These are phyloP conservation scores for Podospora fimiseda DNA, from an alignment of 495 filamentous ascomycete genomes.

Conservation along the genomic window DNA sequence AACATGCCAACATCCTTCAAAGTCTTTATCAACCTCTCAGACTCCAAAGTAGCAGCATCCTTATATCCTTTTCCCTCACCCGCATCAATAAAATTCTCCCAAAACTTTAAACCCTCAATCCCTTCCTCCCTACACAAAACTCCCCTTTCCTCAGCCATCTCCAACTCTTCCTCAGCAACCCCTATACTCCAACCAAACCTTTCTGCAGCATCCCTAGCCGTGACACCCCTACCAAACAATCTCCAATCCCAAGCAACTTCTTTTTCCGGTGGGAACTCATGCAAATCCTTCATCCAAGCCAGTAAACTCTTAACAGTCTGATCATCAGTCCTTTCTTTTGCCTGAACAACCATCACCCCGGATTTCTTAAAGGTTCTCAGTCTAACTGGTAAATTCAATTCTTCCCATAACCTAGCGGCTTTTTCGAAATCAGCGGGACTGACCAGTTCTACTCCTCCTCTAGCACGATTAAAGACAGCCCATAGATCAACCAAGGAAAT, in stretches of 20 bases:
- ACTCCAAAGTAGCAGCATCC: conserved; percentile 16
- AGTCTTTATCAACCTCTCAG: conserved; percentile 24
- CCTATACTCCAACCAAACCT: conserved; percentile 97
- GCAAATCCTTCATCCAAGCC: conserved; percentile 69
- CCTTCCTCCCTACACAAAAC: conserved; percentile 76
- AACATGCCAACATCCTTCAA: conserved; percentile 32
- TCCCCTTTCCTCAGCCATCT: conserved; percentile 92
- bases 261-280: conserved; percentile 55
- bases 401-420: conserved; percentile 82
- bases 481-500: conserved; percentile 93
- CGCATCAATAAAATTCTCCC: conserved; percentile 60
- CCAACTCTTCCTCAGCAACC: conserved; percentile 91
- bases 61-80: conserved; percentile 29
- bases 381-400: conserved; percentile 77
- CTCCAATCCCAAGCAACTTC: conserved; percentile 69
- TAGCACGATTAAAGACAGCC: conserved; percentile 94
- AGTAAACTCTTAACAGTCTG: conserved; percentile 74
- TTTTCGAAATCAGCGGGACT: conserved; percentile 89
- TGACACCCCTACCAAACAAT: conserved; percentile 74
- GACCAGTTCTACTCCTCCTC: conserved; percentile 90
- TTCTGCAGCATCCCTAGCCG: conserved; percentile 82
- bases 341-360: conserved; percentile 87
- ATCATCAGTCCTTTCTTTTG: conserved; percentile 81
- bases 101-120: conserved; percentile 75
- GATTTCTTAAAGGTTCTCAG: conserved; percentile 84